phyloP scores from a whole-genome alignment of 768 basidiomycete species.

The Leccinum subgranulosum region DNA sequence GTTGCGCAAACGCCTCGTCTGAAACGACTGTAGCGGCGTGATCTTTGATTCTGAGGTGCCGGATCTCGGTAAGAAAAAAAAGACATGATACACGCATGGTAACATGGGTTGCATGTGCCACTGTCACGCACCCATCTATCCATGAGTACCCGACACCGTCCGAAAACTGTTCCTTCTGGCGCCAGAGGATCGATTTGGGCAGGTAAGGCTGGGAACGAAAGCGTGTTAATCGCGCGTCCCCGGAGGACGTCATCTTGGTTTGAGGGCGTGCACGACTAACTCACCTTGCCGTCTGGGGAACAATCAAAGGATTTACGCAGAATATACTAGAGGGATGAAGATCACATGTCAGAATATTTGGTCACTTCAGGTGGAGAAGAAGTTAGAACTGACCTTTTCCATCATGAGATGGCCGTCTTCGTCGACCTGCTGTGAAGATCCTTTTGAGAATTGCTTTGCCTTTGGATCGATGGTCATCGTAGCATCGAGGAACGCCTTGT shows the following conservation, averaged over 20 bases:
- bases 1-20: slow-evolving; percentile 75
- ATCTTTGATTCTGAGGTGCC: slow-evolving; percentile 74
- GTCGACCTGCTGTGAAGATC: slow-evolving; percentile 68
- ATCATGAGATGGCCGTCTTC: slow-evolving; percentile 85
- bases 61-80: not conserved
- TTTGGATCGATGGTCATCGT: slow-evolving; percentile 88
- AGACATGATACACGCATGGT: not conserved
- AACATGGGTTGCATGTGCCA: not conserved
- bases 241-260: not conserved
- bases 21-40: slow-evolving; percentile 73
- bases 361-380: slow-evolving; percentile 1
- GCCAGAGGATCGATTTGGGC: slow-evolving; percentile 92
- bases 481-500: slow-evolving; percentile 92
- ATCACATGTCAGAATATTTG: slow-evolving; percentile 1
- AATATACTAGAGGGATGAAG: slow-evolving; percentile 62
- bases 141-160: slow-evolving; percentile 98
- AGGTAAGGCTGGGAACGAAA: slow-evolving; percentile 69
- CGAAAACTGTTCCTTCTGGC: slow-evolving; percentile 99
- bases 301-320: slow-evolving; percentile 94
- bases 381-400: slow-evolving; percentile 72
- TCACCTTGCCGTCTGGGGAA: slow-evolving; percentile 71
- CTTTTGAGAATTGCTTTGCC: slow-evolving; percentile 88
- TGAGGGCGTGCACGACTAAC: not conserved
- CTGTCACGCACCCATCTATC: slow-evolving; percentile 80
- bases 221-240: not conserved